A percentile compares a stretch with the other conserved stretches of the same genome.
phyloP scores from a whole-genome alignment of 1,139 yeast species.

The Candida sojae region DNA sequence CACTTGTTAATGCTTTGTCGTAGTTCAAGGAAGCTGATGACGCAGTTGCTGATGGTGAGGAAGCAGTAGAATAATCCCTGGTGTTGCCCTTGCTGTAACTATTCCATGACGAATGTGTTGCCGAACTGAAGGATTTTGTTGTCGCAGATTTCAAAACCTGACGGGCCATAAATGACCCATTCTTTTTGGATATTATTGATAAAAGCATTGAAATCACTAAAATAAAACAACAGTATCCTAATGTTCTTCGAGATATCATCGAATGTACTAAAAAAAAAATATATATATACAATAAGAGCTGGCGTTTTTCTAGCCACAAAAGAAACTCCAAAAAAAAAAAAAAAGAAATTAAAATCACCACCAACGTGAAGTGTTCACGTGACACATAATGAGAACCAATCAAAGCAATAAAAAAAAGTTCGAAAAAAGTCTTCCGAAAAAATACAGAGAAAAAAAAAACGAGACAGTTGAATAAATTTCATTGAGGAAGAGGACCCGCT shows the following conservation, averaged over 20 bases:
- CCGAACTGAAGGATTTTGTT: constrained; percentile 1
- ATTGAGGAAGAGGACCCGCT: too few species aligned
- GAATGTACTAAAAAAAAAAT: background rate
- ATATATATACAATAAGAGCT: background rate
- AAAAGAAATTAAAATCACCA: background rate
- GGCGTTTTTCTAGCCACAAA: background rate
- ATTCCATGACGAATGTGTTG: constrained; percentile 5
- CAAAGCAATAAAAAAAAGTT: constrained; percentile 9
- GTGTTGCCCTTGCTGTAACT: background rate
- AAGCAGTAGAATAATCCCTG: constrained; percentile 4
- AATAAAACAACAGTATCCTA: constrained; percentile 6
- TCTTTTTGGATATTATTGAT: constrained; percentile 26
- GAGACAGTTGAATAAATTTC: background rate
- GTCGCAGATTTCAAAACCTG: background rate
- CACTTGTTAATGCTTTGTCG: constrained; percentile 22
- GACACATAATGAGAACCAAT: constrained; percentile 5
- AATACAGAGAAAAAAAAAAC: constrained; percentile 6
- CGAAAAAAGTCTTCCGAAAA: constrained; percentile 17
- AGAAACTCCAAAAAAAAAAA: background rate
- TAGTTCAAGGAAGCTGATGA: constrained; percentile 16
- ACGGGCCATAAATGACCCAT: constrained; percentile 10
- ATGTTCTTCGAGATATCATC: constrained; percentile 3
- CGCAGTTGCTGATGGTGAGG: constrained; percentile 13
- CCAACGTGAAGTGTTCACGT: constrained; percentile 7
- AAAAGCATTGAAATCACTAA: constrained; percentile 31